Conservation (phyloP, 306 rosid genomes). For the Lathyrus sativus region DNA sequence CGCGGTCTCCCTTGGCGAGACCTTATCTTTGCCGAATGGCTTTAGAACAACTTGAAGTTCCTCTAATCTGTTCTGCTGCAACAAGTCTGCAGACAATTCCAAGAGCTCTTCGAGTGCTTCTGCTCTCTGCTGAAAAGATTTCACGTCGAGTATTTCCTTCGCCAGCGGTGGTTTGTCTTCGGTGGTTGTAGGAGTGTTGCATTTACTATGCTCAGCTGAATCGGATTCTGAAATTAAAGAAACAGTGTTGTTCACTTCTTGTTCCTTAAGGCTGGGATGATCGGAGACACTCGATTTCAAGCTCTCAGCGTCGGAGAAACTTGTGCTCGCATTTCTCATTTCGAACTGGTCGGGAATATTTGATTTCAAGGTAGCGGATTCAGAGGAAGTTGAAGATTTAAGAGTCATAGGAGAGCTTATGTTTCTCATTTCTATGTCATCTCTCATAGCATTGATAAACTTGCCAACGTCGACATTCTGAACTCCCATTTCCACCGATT, state of each 20-base stretch:
- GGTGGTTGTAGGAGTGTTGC: conserved; percentile 40
- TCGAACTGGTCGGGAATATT: conserved; percentile 58
- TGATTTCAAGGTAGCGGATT: conserved; percentile 53
- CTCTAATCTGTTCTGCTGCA: conserved; percentile 83
- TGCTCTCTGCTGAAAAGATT: conserved; percentile 91
- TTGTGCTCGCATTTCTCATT: conserved; percentile 40
- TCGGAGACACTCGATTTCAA: conserved; percentile 52
- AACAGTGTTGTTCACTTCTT: conserved; percentile 44
- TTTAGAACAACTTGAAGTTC: conserved; percentile 89
- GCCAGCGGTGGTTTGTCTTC: conserved; percentile 74
- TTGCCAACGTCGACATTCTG: conserved; percentile 86
- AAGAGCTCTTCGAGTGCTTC: conserved; percentile 97
- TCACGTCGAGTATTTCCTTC: conserved; percentile 77
- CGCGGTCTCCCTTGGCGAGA: conserved; percentile 97
- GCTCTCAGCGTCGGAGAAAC: conserved; percentile 55
- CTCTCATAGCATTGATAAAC: conserved; percentile 69
- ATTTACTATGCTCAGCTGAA: conserved; percentile 52
- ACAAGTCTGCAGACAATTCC: conserved; percentile 90
- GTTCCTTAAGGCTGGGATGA: conserved; percentile 53
- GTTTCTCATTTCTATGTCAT: conserved; percentile 69
- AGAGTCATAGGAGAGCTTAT: conserved; percentile 42
- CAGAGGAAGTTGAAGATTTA: conserved; percentile 60
- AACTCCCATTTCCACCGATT: conserved; percentile 84
- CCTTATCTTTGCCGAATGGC: conserved; percentile 96
- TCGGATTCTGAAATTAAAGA: conserved; percentile 51